Evolutionary conservation across 225 moss, liverwort and hornwort species (phyloP), one percentile per base, ranked within the genome.

Genomic region (Marchantia polymorpha): DNA sequence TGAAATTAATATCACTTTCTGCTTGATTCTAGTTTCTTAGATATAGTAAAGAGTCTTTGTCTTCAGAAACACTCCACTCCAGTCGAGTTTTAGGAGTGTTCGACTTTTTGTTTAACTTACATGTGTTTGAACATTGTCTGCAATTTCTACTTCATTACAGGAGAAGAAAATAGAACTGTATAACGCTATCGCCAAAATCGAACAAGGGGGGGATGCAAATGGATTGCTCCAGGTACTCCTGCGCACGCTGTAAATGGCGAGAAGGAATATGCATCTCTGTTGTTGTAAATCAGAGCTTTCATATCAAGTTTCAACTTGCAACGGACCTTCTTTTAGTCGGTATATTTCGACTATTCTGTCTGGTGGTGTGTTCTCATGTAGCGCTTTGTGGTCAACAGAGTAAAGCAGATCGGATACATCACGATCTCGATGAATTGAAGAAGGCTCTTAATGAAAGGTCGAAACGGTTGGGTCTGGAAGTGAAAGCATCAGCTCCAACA

Each of bases 151-250:
- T 30, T 17, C 61, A 29, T 79, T 68, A 68, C 88, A 92, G 92
- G 91, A 92, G 56, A 92, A 90, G 85, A 92, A 92, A 84, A 91
- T 90, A 82, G 92, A 92, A 80, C 61, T 92, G 0, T 92, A 89
- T 50, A 87, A 67, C 59, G 89, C 92, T 50, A 91, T 92, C 65
- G 91, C 89, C 76, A 92, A 92, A 83, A 84, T 92, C 1, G 92
- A 92, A 15, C 88, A 91, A 73, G 88, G 89, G 72, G 89, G 88
- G 16, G 85, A 91, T 76, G 85, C 83, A 19, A 82, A 83, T 26
- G 91, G 85, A 22, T 81, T 89, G 20, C 66, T 86, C 0, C 91
- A 92, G 92, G 92, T 91, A 76, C 22, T 23, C 0, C 10, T 10
- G 27, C 19, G 54, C 55, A 27, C 10, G 27, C 29, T 75, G 8